Evolutionary conservation across 495 filamentous ascomycete genomes (phyloP).

Genomic region (Penicillium manginii): DNA sequence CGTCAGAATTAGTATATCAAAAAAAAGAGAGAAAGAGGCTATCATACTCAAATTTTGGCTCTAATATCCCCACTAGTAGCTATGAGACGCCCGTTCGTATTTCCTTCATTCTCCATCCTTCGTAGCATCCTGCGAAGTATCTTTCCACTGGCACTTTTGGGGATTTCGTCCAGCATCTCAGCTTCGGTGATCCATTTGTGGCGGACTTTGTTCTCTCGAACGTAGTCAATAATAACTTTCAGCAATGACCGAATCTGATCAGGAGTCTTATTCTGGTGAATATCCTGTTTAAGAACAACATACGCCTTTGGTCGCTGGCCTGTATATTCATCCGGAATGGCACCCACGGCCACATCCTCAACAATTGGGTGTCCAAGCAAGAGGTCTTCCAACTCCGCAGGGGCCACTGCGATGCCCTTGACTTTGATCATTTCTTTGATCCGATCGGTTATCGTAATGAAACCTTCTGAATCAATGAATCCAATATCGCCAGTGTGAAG

Average conservation of each 20-base stretch:
- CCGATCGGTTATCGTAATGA: conserved; percentile 66
- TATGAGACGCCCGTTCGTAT: conserved; percentile 29
- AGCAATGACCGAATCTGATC: conserved; percentile 35
- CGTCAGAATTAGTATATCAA: no score
- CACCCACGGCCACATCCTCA: conserved; percentile 63
- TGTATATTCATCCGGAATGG: conserved; percentile 59
- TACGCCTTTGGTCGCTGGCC: conserved; percentile 70
- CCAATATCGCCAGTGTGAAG: conserved; percentile 73
- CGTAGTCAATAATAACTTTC: conserved; percentile 53
- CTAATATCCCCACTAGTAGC: not conserved
- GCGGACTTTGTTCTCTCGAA: conserved; percentile 62
- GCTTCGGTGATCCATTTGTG: conserved; percentile 71
- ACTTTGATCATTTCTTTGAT: conserved; percentile 82
- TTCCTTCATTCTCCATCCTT: conserved; percentile 33
- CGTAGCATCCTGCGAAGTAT: conserved; percentile 64
- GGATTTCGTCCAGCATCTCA: conserved; percentile 64
- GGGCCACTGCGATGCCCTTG: conserved; percentile 71
- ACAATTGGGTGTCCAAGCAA: conserved; percentile 60
- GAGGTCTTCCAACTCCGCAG: conserved; percentile 70
- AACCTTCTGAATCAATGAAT: conserved; percentile 52
- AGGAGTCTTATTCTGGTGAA: conserved; percentile 19
- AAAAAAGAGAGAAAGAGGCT: no score
- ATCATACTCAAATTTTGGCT: no score
- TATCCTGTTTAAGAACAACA: conserved; percentile 51
- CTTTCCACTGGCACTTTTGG: conserved; percentile 71